Evolutionary conservation across 495 filamentous ascomycete genomes (phyloP), one percentile per base, ranked within the genome.

Genomic region (Thermochaetoides thermophila): DNA sequence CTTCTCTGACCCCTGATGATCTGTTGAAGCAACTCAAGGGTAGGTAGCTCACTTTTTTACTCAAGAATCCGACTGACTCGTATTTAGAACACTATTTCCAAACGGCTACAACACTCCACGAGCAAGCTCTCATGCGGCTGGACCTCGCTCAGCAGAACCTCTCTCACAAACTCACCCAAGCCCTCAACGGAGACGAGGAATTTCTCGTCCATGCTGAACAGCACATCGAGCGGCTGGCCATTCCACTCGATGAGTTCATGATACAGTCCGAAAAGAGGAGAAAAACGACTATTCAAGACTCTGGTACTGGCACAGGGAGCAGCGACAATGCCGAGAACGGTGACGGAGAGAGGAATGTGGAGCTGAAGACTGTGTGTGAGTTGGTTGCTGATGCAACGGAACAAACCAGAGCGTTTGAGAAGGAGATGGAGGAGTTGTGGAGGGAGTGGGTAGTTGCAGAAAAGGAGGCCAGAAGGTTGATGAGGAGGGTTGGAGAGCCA

Each of bases 391-490:
- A 34, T 3, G 49, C 45, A 3, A 34, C 44, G 27, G 26, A 12
- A 5, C 46, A 53, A 24, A 22, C 52, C 18, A 5, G 25, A n/a
- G 34, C 41, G 38, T 37, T 46, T 11, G 42, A 49, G 27, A 23
- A 27, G 9, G 44, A 55, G 13, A 34, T 56, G 18, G 31, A 17
- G 5, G 30, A 15, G 9, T 22, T 53, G 20, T 42, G 43, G 34
- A 21, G 12, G 5, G 38, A 49, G 21, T 39, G 37, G 35, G 38
- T 45, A 29, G 22, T 31, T 14, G 49, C 49, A 13, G 41, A 53
- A 35, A 40, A 39, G n/a, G 43, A 43, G 34, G 42, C 50, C 9
- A 44, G 45, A 28, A 52, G 31, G 31, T 32, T 51, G 27, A 15
- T 43, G 28, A 23, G 15, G 17, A 37, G 35, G 27, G 17, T 29